These are phyloP conservation scores for Lepidium africanum DNA, from an alignment of 345 rosid species.

Conservation along the genomic window DNA sequence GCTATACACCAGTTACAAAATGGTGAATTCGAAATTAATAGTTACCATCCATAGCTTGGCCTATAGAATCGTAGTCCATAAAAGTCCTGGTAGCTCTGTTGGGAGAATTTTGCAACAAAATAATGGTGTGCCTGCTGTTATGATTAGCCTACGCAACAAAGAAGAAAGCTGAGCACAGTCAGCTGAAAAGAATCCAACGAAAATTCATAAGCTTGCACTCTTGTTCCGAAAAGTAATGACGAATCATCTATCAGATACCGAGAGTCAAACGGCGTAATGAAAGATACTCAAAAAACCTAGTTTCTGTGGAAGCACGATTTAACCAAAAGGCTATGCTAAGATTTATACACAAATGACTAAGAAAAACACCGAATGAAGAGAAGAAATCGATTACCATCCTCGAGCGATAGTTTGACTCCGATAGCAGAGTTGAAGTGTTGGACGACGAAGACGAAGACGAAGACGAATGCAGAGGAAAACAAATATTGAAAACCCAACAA, in stretches of 20 bases:
- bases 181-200: background rate
- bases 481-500: background rate
- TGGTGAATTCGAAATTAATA: background rate
- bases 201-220: background rate
- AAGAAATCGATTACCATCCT: constrained; percentile 21
- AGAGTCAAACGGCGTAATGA: background rate
- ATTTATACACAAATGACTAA: background rate
- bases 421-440: background rate
- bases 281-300: constrained; percentile 7
- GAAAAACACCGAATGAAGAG: background rate
- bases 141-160: constrained; percentile 48
- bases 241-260: background rate
- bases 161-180: background rate
- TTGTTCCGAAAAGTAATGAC: background rate
- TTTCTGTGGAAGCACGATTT: background rate
- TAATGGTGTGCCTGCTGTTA: constrained; percentile 68
- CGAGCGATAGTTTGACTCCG: constrained; percentile 6
- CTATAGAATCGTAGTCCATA: constrained; percentile 85
- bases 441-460: constrained; percentile 4
- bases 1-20: background rate
- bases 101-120: constrained; percentile 78
- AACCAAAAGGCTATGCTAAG: background rate
- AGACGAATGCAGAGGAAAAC: background rate
- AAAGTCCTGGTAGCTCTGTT: constrained; percentile 82
- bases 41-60: constrained; percentile 97